These are phyloP conservation scores for Mortierella sp. DNA, from an alignment of 371 early-diverging fungal genomes.

Conservation along the genomic window DNA sequence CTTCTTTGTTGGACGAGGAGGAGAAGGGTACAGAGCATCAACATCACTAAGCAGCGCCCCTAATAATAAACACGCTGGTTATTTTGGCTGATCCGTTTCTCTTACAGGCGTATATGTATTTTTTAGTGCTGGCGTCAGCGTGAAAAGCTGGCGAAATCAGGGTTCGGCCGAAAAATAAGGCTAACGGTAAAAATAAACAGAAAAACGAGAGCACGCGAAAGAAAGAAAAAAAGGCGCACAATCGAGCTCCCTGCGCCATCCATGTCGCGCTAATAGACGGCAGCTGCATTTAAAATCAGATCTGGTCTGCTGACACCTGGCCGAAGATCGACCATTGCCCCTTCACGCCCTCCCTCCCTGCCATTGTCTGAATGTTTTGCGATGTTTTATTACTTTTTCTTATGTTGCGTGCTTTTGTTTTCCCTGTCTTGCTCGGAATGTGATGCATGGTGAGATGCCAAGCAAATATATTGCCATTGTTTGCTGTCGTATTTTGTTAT, in stretches of 20 bases:
- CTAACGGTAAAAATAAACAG: neutral
- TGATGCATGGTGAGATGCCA: no score
- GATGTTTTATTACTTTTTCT: neutral
- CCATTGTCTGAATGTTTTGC: neutral
- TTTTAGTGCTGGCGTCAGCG: no score
- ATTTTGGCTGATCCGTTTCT: neutral
- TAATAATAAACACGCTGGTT: neutral
- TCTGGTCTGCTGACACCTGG: neutral
- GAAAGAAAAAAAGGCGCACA: no score
- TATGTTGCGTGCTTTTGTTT: neutral
- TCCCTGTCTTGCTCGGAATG: neutral
- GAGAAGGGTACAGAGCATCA: neutral
- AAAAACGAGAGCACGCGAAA: no score
- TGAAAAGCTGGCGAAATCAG: neutral
- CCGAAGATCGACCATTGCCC: neutral
- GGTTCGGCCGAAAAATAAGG: neutral
- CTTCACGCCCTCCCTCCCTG: no score
- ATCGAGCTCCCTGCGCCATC: no score
- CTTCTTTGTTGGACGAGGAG: neutral
- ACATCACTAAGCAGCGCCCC: neutral
- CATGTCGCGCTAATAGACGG: no score
- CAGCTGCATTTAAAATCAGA: neutral
- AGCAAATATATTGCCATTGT: no score
- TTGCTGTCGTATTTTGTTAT: no score
- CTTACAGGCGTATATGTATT: neutral